Conservation (phyloP, 805 yeast species). For the Saccharomyces mikatae region DNA sequence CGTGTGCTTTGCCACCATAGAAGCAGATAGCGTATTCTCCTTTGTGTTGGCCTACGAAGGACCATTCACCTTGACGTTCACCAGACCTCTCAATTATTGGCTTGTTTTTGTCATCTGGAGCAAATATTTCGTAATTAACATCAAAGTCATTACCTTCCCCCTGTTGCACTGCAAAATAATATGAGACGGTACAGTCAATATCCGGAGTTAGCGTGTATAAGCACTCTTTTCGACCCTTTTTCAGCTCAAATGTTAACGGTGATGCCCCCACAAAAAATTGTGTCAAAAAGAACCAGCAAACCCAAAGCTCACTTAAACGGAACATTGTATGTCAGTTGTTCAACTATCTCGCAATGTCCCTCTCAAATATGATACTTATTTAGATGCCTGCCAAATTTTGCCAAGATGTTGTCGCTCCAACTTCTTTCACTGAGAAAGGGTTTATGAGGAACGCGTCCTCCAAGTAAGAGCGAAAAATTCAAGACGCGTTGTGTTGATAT, state of each 20-base stretch:
- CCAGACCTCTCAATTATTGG: conserved; percentile 45
- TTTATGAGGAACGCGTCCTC: background rate
- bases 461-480: background rate
- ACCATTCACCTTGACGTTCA: conserved; percentile 74
- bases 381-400: background rate
- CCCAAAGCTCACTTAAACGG: background rate
- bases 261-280: conserved; percentile 6
- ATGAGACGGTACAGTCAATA: conserved; percentile 51
- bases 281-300: background rate
- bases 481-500: background rate
- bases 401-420: background rate
- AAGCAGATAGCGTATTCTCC: conserved; percentile 91
- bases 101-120: conserved; percentile 20
- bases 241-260: conserved; percentile 25
- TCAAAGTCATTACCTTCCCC: conserved; percentile 18
- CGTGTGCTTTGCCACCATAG: conserved; percentile 71
- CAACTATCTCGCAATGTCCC: background rate
- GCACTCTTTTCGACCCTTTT: conserved; percentile 20
- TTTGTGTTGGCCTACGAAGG: conserved; percentile 49
- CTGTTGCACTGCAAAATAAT: conserved; percentile 28
- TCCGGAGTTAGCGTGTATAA: conserved; percentile 35
- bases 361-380: background rate
- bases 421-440: background rate
- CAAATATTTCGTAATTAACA: conserved; percentile 30
- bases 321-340: background rate